Evolutionary conservation across 306 rosid genomes (phyloP), one percentile per base, ranked within the genome.

Genomic region (Rosa rugosa): DNA sequence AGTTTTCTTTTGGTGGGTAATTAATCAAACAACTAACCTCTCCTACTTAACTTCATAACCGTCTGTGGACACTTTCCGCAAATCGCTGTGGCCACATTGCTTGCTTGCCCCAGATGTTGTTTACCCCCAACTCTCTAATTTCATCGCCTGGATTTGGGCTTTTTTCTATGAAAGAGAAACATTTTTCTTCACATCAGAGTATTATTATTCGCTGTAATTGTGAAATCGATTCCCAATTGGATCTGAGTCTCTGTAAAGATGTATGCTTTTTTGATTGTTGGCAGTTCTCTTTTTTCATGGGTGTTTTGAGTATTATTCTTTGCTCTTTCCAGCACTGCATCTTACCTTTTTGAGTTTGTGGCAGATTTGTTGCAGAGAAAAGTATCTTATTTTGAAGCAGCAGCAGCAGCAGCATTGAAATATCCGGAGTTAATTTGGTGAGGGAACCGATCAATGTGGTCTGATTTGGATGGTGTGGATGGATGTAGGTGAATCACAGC

Each of bases 401-500:
- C 9, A 0, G 8, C 4, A 80, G 81, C 71, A 14, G 7, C 9
- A 0, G 8, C 4, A 62, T 14, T 17, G 69, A 34, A 7, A 34
- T 6, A 11, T 2, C 1, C 3, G 69, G 69, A 8, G 14, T 0
- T 14, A 18, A 6, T 64, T 65, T 12, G 6, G 71, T 67, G 46
- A 8, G 8, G 69, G 0, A 3, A 5, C 73, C 80, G 71, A 83
- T 91, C 98, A 86, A 91, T 91, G 93, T 89, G 91, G 93, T 93
- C 81, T 91, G 69, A 81, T 83, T 86, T 89, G 84, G 88, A 69
- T 83, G 65, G 93, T 81, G 91, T 90, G 94, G 95, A 96, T 96
- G 99, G 99, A 96, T 89, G 89, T 85, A 80, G 85, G 80, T 84
- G 91, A 89, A 83, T 88, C 93, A 75, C 88, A 77, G 83, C 86